Base-by-base conservation (phyloP, 1,284 basidiomycete genomes). In the Apiotrichum veenhuisii region DNA sequence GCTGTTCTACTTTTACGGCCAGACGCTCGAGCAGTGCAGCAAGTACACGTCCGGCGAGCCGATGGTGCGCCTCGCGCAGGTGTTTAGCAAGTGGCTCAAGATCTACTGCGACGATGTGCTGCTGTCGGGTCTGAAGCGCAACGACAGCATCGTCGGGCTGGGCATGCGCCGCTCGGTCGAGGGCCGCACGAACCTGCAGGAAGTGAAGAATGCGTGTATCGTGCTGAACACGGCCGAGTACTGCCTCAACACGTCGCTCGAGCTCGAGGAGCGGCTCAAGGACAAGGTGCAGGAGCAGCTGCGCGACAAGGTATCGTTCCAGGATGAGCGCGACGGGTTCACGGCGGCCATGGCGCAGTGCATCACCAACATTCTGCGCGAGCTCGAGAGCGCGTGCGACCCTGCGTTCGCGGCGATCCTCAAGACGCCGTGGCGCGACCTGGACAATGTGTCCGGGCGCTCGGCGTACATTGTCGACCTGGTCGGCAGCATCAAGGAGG, bases 201-300 rank as follows among this genome's bases (percentile, higher is more conserved):
- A 92, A 58, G 74, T 96, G 36, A 86, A 85, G 64, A 89, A 88
- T 61, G 85, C 89, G 0, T 92, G 89, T 68, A 79, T 91, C 20
- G 79, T 96, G 23, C 86, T 99, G 70, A 98, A 98, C 71, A 99
- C 96, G 0, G 94, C 94, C 2, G 95, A 98, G 69, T 99, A 98
- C 75, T 98, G 96, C 73, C 88, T 92, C 65, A 87, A 85, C 5
- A 99, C 95, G 1, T 89, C 92, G 2, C 72, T 85, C 22, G 92
- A 95, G 88, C 82, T 99, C 23, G 95, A 98, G 72, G 89, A 95
- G 64, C 91, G 90, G 68, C 85, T 98, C 44, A 85, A 86, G 57
- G 86, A 88, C 58, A 91, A 90, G 70, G 84, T 97, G 52, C 81
- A 85, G 57, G 81, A 84, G 0, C 85, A 87, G 40, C 88, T 84